Base-by-base conservation (phyloP, 305 asterid genomes). In the Fraxinus dipetala region DNA sequence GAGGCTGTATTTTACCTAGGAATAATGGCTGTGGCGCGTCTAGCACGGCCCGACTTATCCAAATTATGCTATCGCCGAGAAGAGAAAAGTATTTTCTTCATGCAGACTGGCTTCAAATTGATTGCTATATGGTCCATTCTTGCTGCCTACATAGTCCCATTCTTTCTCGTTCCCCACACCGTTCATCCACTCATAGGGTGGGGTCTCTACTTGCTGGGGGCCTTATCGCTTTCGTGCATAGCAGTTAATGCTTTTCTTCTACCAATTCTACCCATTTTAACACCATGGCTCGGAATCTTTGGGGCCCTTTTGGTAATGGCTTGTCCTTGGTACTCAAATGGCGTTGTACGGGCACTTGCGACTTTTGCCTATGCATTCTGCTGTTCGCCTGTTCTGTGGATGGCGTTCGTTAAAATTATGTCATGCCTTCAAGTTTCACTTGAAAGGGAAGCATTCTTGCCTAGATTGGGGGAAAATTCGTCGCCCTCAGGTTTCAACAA, bases 131-230 rank as follows among this genome's bases (percentile, higher is more conserved):
- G 95, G 92, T 90, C 91, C 83, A 87, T 95, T 83, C 84, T 91
- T 9, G 96, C 94, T 0, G 94, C 98, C 59, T 93, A 94, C 69
- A 79, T 85, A 2, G 65, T 90, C 85, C 98, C 98, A 0, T 87
- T 94, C 86, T 88, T 91, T 87, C 80, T 94, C 30, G 88, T 91
- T 18, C 99, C 99, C 13, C 90, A 82, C 85, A 94, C 98, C 0
- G 82, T 94, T 75, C 98, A 95, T 81, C 99, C 99, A 0, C 30
- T 93, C 0, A 81, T 93, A 0, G 99, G 99, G 1, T 95, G 99
- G 99, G 80, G 89, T 61, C 84, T 94, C 45, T 95, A 94, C 86
- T 85, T 94, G 85, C 85, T 94, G 2, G 99, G 99, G 7, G 82
- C 89, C 30, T 84, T 91, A 28, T 85, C 98, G 0, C 85, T 95